Conservation (phyloP, 208 protist species). For the Naegleria fowleri region DNA sequence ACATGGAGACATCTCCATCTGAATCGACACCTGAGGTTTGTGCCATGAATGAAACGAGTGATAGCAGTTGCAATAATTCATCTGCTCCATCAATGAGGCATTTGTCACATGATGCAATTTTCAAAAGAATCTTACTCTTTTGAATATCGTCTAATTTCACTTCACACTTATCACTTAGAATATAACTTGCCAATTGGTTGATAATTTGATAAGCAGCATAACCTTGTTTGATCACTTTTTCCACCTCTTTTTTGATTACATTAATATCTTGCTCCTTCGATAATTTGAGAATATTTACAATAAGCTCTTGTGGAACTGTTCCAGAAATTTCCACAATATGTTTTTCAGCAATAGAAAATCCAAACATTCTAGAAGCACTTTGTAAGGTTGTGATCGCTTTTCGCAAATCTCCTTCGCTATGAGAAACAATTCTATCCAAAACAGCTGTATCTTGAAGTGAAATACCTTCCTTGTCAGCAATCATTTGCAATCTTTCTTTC, state of each 20-base stretch:
- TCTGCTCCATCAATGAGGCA: constrained; percentile 66
- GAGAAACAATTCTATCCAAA: constrained; percentile 55
- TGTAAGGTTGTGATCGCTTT: constrained; percentile 92
- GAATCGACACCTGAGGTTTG: neutral
- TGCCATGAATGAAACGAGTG: neutral
- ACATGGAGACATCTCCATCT: neutral
- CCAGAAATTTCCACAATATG: constrained; percentile 76
- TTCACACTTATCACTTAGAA: constrained; percentile 20
- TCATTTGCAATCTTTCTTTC: constrained; percentile 68
- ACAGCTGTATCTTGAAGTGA: constrained; percentile 57
- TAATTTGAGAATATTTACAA: constrained; percentile 42
- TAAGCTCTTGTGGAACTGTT: constrained; percentile 54
- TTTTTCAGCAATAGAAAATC: constrained; percentile 60
- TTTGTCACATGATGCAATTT: constrained; percentile 54
- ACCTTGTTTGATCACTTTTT: constrained; percentile 47
- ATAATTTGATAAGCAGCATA: constrained; percentile 57
- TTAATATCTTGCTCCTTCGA: constrained; percentile 40
- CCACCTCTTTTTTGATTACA: constrained; percentile 40
- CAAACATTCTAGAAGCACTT: constrained; percentile 69
- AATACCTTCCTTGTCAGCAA: constrained; percentile 76
- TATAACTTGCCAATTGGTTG: constrained; percentile 38
- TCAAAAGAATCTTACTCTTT: constrained; percentile 52
- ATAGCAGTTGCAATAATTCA: constrained; percentile 68
- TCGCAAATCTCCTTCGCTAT: constrained; percentile 90
- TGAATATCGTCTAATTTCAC: constrained; percentile 37